Evolutionary conservation across 352 stramenopile genomes (phyloP).

Genomic region (Pythium phragmitis): DNA sequence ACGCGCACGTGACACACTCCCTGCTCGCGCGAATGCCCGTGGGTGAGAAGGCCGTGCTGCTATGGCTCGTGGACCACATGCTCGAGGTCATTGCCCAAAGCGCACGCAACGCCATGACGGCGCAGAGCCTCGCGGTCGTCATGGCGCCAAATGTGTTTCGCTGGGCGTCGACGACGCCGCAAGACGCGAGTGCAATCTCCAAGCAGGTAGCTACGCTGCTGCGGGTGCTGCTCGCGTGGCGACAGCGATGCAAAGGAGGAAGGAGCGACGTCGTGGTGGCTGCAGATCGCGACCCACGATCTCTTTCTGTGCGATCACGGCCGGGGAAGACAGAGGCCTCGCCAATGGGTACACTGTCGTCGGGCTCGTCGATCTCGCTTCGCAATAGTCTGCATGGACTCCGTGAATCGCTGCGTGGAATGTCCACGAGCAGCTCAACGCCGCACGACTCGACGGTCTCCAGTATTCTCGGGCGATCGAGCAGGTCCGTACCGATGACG

Average conservation of each 20-base stretch:
- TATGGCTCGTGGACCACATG: constrained; percentile 73
- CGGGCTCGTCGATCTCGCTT: constrained; percentile 1
- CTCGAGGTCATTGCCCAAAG: constrained; percentile 44
- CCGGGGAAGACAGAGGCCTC: not conserved
- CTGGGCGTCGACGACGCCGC: constrained; percentile 25
- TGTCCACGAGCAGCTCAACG: not conserved
- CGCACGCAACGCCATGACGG: constrained; percentile 48
- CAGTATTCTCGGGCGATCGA: constrained; percentile 14
- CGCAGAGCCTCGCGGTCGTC: constrained; percentile 48
- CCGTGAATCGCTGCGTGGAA: not conserved
- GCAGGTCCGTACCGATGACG: not conserved
- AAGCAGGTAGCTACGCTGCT: constrained; percentile 40
- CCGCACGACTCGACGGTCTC: constrained; percentile 16
- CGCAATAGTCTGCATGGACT: constrained; percentile 8
- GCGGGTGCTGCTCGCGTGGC: constrained; percentile 41
- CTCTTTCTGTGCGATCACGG: not conserved
- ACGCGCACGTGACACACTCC: constrained; percentile 12
- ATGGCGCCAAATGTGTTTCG: constrained; percentile 60
- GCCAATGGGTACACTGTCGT: not conserved
- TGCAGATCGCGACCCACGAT: not conserved
- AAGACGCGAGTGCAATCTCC: constrained; percentile 24
- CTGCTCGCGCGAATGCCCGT: constrained; percentile 31
- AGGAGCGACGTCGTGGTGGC: not conserved
- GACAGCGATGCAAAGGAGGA: constrained; percentile 11
- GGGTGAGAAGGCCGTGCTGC: constrained; percentile 39